phyloP scores from a whole-genome alignment of 495 filamentous ascomycete genomes.

The Astrothelium subdiscretum region DNA sequence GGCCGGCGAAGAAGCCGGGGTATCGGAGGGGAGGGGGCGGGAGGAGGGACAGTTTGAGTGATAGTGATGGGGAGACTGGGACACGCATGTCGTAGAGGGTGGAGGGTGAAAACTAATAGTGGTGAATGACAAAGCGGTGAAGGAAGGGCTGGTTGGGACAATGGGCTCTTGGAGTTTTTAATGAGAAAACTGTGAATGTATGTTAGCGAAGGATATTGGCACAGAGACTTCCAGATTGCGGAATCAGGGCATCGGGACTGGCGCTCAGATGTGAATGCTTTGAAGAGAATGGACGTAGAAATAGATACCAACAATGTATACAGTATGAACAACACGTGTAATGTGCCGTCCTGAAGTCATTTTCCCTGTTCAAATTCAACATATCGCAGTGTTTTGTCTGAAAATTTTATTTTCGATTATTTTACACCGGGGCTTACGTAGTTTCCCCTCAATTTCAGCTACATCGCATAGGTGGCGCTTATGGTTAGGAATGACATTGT shows the following conservation, averaged over 20 bases:
- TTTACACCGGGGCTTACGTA: too few species aligned
- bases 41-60: constrained; percentile 42
- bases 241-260: background rate
- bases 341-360: too few species aligned
- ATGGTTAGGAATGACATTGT: too few species aligned
- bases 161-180: background rate
- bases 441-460: too few species aligned
- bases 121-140: background rate
- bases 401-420: too few species aligned
- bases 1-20: constrained; percentile 35
- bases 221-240: background rate
- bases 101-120: background rate
- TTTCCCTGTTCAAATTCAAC: too few species aligned
- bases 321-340: too few species aligned
- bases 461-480: too few species aligned
- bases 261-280: background rate
- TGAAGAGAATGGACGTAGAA: background rate
- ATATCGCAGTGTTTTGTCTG: too few species aligned
- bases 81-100: background rate
- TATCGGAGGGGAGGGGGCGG: constrained; percentile 37
- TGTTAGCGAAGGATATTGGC: constrained; percentile 5
- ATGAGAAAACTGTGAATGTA: background rate
- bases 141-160: background rate
- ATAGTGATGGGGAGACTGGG: constrained; percentile 31
- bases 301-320: constrained; percentile 1